phyloP scores from a whole-genome alignment of 805 yeast genomes.

The Suhomyces xylopsoci region DNA sequence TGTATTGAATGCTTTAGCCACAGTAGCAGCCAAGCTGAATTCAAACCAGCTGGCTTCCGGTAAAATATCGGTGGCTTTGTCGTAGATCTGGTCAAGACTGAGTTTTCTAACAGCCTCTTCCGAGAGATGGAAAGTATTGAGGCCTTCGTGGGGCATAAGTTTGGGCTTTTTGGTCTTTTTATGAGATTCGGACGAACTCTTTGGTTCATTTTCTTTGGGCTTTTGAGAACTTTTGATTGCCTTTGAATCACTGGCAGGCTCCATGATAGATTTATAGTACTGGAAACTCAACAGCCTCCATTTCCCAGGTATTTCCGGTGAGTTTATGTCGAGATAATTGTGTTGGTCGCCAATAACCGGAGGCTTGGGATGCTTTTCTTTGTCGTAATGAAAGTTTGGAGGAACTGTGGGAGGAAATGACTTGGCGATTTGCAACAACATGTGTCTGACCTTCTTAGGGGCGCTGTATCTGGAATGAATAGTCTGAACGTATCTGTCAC shows the following conservation, averaged over 20 bases:
- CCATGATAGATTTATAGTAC: constrained; percentile 34
- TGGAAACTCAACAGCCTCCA: constrained; percentile 57
- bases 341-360: constrained; percentile 37
- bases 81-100: constrained; percentile 60
- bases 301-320: constrained; percentile 46
- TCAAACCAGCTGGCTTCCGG: constrained; percentile 66
- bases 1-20: constrained; percentile 70
- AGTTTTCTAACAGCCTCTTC: constrained; percentile 55
- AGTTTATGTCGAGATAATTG: constrained; percentile 46
- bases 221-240: constrained; percentile 9
- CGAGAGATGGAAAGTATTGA: constrained; percentile 49
- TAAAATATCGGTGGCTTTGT: constrained; percentile 51
- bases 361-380: constrained; percentile 13
- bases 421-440: constrained; percentile 52
- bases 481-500: constrained; percentile 56
- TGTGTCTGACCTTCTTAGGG: constrained; percentile 42
- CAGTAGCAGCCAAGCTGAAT: constrained; percentile 57
- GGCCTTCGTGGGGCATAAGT: constrained; percentile 36
- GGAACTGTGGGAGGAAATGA: constrained; percentile 50
- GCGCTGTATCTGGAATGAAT: constrained; percentile 41
- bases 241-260: constrained; percentile 10
- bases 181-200: neutral
- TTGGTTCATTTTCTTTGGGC: constrained; percentile 2
- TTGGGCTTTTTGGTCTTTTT: neutral
- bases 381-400: constrained; percentile 16